These are phyloP conservation scores for Mesembryanthemum crystallinum DNA, from an alignment of 148 eudicot species.

Conservation along the genomic window DNA sequence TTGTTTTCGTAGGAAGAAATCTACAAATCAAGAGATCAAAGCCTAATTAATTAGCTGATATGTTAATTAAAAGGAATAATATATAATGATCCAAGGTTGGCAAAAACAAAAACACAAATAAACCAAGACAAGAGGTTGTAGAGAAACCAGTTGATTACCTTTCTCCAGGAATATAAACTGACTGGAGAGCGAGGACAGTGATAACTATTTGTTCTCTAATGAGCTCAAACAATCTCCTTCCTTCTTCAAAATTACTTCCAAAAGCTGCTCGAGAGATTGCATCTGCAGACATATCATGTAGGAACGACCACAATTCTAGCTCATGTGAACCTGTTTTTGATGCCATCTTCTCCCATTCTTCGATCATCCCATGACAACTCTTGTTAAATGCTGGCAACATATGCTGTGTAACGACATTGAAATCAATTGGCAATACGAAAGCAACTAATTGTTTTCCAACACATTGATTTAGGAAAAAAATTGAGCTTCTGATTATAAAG, in stretches of 20 bases:
- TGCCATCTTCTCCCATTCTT: constrained; percentile 36
- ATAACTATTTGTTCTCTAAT: constrained; percentile 33
- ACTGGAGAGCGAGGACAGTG: neutral
- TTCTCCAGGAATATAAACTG: constrained; percentile 42
- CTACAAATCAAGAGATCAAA: neutral
- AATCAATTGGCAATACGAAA: neutral
- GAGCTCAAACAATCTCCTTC: constrained; percentile 38
- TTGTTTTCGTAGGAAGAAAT: constrained; percentile 37
- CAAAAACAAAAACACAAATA: too few relatives aligned
- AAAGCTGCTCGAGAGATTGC: constrained; percentile 46
- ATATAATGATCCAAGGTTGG: too few relatives aligned
- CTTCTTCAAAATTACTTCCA: constrained; percentile 45
- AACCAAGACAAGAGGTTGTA: neutral
- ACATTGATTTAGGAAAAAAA: too few relatives aligned
- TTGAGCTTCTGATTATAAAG: too few relatives aligned
- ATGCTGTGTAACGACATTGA: too few relatives aligned
- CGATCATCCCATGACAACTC: constrained; percentile 36
- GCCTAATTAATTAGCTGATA: too few relatives aligned
- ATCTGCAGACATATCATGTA: constrained; percentile 40
- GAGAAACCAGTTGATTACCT: too few relatives aligned
- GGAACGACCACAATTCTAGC: constrained; percentile 46
- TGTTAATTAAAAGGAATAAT: too few relatives aligned
- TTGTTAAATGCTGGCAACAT: constrained; percentile 42
- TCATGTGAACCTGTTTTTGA: constrained; percentile 29
- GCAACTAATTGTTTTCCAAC: neutral